Conservation (phyloP, 768 basidiomycete species). For the Mycena albidolilacea region DNA sequence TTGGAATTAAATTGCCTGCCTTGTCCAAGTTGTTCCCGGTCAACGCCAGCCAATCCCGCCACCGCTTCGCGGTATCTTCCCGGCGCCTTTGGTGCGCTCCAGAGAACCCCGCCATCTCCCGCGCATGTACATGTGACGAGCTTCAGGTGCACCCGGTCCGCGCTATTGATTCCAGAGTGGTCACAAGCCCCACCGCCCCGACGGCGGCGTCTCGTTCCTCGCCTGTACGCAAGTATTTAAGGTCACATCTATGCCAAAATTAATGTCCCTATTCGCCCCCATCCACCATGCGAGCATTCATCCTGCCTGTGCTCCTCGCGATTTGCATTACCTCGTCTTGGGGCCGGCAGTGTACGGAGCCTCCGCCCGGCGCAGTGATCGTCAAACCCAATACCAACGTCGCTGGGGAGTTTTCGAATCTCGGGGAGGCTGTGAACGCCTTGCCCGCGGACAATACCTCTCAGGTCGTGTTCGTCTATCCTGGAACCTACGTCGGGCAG, state of each 20-base stretch:
- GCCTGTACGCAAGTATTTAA: constrained; percentile 3
- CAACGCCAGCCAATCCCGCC: too few relatives aligned
- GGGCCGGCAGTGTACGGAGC: constrained; percentile 18
- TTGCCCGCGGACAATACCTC: constrained; percentile 42
- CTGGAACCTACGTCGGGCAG: constrained; percentile 46
- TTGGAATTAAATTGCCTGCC: too few relatives aligned
- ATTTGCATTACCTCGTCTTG: constrained; percentile 1
- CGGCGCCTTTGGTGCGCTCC: too few relatives aligned
- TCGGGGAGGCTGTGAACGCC: constrained; percentile 44
- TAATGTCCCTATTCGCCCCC: not conserved
- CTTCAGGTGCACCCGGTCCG: constrained; percentile 10
- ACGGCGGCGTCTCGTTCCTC: not conserved
- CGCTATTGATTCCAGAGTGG: not conserved
- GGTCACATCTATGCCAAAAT: not conserved
- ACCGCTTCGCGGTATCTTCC: too few relatives aligned
- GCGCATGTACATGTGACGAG: too few relatives aligned
- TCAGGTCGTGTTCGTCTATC: constrained; percentile 46
- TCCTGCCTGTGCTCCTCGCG: constrained; percentile 3
- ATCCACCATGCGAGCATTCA: constrained; percentile 11
- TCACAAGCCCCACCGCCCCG: constrained; percentile 20
- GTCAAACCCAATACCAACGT: constrained; percentile 39
- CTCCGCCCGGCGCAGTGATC: constrained; percentile 43
- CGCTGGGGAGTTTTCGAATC: constrained; percentile 40
- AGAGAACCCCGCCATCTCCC: too few relatives aligned
- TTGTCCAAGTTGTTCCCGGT: too few relatives aligned